These are phyloP conservation scores for Endothia cerciana DNA, from an alignment of 2,329 filamentous ascomycete species.

Conservation along the genomic window DNA sequence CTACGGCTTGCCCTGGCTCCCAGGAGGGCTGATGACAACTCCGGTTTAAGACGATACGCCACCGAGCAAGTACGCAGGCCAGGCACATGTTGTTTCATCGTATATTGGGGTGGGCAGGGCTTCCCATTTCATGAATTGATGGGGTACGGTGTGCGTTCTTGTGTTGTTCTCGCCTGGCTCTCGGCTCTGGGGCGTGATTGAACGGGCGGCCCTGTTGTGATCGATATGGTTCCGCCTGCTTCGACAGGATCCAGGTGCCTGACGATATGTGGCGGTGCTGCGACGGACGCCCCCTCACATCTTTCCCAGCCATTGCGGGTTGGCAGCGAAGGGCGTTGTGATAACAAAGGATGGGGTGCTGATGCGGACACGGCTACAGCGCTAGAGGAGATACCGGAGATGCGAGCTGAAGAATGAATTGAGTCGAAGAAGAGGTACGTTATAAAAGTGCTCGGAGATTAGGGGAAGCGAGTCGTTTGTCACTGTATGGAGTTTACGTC, in stretches of 20 bases:
- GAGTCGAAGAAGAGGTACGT: neutral
- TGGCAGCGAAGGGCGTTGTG: neutral
- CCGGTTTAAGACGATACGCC: neutral
- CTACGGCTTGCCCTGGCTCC: neutral
- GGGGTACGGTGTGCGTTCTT: neutral
- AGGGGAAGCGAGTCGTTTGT: neutral
- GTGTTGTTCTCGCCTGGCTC: neutral
- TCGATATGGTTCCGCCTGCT: neutral
- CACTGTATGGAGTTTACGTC: constrained; percentile 16
- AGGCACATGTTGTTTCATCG: constrained; percentile 3
- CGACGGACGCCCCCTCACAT: neutral
- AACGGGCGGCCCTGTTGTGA: neutral
- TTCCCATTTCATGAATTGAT: neutral
- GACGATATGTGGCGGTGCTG: neutral
- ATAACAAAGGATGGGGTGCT: neutral
- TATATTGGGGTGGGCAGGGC: neutral
- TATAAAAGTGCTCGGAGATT: neutral
- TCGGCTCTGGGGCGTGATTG: neutral
- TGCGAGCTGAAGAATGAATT: neutral
- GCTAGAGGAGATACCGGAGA: neutral
- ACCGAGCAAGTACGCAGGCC: constrained; percentile 2
- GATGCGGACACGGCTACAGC: neutral
- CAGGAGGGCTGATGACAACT: neutral
- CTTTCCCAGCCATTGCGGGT: neutral
- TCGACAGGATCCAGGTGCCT: neutral